Base-by-base conservation (phyloP, 257 asterid species). In the Phtheirospermum japonicum region DNA sequence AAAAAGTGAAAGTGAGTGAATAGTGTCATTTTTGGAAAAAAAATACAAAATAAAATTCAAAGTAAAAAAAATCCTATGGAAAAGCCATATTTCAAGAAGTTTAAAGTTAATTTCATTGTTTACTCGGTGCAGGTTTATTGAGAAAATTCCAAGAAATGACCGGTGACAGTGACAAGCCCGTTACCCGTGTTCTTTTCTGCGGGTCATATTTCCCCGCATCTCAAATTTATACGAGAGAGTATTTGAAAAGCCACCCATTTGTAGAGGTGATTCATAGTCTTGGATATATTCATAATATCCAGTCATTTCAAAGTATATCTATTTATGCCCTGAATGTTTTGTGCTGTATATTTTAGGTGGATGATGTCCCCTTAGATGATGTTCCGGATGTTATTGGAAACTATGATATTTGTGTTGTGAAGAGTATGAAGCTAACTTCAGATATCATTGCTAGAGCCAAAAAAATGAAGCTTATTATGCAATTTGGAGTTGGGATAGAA, bases 401-500 rank as follows among this genome's bases (percentile, higher is more conserved):
- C 65, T 92, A 85, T 71, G 95, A 92, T 59, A 68, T 92, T 30
- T 89, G 97, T 59, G 83, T 92, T 34, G 86, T 86, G 7, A 92
- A 86, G 73, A 81, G 9, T 73, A 70, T 86, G 85, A 74, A 68
- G 62, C 64, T 92, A 61, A 80, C 74, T 71, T 70, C 95, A 7
- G 91, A 92, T 71, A 71, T 92, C 71, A 83, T 92, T 32, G 81
- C 91, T 10, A 79, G 65, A 64, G 97, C 99, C 37, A 83, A 68
- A 48, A 76, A 68, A 62, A 80, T 92, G 97, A 89, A 92, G 82
- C 95, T 92, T 72, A 86, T 92, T 63, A 83, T 92, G 96, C 99
- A 92, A 73, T 92, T 14, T 71, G 99, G 99, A 73, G 97, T 92
- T 77, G 99, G 99, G 73, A 64, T 92, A 50, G 97, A 92, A 83